A percentile compares a stretch with the other conserved stretches of the same genome.
Evolutionary conservation across 352 stramenopile genomes (phyloP).

Genomic region (Phytophthora pluvialis): DNA sequence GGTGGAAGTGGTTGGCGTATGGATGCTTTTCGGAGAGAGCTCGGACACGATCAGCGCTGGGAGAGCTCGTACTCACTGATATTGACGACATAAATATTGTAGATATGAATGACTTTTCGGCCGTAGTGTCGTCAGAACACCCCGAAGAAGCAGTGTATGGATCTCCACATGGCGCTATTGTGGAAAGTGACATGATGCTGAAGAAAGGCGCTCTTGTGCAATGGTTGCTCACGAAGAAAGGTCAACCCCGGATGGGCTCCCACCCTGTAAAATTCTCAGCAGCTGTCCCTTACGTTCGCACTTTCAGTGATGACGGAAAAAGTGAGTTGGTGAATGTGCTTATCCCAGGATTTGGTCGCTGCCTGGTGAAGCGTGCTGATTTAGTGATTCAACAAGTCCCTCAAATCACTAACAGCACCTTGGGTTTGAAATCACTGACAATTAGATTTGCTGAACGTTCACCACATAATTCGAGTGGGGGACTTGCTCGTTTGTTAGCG

Average conservation of each 20-base stretch:
- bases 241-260: neutral
- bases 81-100: slow-evolving; percentile 10
- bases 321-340: slow-evolving; percentile 21
- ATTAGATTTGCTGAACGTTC: slow-evolving; percentile 9
- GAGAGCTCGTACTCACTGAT: slow-evolving; percentile 10
- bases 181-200: slow-evolving; percentile 8
- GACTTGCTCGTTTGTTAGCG: slow-evolving; percentile 5
- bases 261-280: slow-evolving; percentile 3
- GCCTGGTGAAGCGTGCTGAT: slow-evolving; percentile 9
- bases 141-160: slow-evolving; percentile 23
- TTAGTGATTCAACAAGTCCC: neutral
- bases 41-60: slow-evolving; percentile 9
- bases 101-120: slow-evolving; percentile 11
- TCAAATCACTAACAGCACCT: neutral
- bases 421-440: slow-evolving; percentile 13
- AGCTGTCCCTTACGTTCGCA: slow-evolving; percentile 9
- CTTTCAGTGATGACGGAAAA: slow-evolving; percentile 13
- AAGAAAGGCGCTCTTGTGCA: slow-evolving; percentile 14
- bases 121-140: slow-evolving; percentile 11
- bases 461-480: neutral
- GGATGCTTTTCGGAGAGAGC: slow-evolving; percentile 28
- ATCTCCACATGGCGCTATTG: neutral
- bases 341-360: slow-evolving; percentile 19
- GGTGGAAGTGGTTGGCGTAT: slow-evolving; percentile 31
- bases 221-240: slow-evolving; percentile 1